phyloP scores from a whole-genome alignment of 495 filamentous ascomycete genomes.

The Hypoxylon fuscum region DNA sequence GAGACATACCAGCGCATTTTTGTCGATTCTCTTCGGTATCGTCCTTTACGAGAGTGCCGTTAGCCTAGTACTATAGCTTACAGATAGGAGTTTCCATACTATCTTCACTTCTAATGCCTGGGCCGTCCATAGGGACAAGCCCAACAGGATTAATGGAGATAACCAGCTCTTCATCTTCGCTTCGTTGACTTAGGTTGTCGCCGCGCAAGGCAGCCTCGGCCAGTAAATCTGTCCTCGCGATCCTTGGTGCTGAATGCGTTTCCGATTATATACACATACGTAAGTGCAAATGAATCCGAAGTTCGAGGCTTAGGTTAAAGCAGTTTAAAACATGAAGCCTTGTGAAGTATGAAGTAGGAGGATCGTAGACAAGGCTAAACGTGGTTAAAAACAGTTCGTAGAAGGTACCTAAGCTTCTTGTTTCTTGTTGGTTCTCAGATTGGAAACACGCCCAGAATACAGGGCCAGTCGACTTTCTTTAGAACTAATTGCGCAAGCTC shows the following conservation, averaged over 20 bases:
- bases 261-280: slow-evolving; percentile 1
- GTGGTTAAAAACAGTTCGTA: neutral
- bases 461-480: neutral
- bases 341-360: slow-evolving; percentile 20
- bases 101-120: slow-evolving; percentile 72
- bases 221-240: slow-evolving; percentile 28
- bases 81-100: slow-evolving; percentile 25
- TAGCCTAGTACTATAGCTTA: slow-evolving; percentile 17
- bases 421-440: neutral
- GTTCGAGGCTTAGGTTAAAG: slow-evolving; percentile 2
- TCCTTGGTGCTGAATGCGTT: slow-evolving; percentile 13
- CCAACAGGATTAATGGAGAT: slow-evolving; percentile 50
- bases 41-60: slow-evolving; percentile 58
- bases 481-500: neutral
- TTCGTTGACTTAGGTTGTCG: slow-evolving; percentile 25
- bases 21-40: slow-evolving; percentile 80
- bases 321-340: neutral
- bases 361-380: neutral
- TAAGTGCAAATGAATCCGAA: neutral
- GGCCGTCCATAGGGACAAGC: slow-evolving; percentile 64
- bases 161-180: slow-evolving; percentile 54
- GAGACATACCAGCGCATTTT: slow-evolving; percentile 73
- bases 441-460: neutral
- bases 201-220: slow-evolving; percentile 46
- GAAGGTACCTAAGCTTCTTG: neutral